A percentile compares a stretch with the other conserved stretches of the same genome.
These are phyloP conservation scores for Linderniella brevidens DNA, from an alignment of 257 asterid species.

Conservation along the genomic window DNA sequence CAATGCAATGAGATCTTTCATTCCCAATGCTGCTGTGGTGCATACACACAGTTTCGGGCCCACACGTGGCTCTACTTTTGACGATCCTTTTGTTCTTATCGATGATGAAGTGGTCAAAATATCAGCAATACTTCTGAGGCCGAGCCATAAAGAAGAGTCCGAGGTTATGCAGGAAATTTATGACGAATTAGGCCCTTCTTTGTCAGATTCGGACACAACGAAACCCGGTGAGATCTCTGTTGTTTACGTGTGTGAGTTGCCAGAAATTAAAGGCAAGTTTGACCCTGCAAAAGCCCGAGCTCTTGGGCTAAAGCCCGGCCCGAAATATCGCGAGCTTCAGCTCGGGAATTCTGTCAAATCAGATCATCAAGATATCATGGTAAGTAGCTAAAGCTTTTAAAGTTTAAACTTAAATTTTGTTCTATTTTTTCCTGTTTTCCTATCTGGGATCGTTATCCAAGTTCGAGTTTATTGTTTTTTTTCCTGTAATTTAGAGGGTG, in stretches of 20 bases:
- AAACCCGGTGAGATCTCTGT: constrained; percentile 79
- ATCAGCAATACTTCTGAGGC: constrained; percentile 66
- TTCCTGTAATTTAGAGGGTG: too few relatives aligned
- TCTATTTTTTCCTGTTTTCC: too few relatives aligned
- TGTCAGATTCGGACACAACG: constrained; percentile 10
- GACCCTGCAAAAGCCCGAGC: constrained; percentile 61
- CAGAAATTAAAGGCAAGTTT: constrained; percentile 86
- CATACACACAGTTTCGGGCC: constrained; percentile 77
- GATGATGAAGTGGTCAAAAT: constrained; percentile 82
- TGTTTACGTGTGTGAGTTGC: constrained; percentile 66
- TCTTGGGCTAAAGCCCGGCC: constrained; percentile 82
- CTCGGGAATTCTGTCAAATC: constrained; percentile 73
- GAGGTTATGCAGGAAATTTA: constrained; percentile 9
- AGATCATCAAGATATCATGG: constrained; percentile 58
- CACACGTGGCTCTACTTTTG: constrained; percentile 18
- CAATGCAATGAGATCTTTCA: constrained; percentile 79
- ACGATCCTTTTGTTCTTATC: constrained; percentile 47
- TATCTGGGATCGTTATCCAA: too few relatives aligned
- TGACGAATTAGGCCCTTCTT: constrained; percentile 11
- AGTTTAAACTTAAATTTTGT: too few relatives aligned
- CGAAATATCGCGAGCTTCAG: constrained; percentile 74
- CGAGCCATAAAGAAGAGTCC: constrained; percentile 21
- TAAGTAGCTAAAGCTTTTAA: constrained; percentile 12
- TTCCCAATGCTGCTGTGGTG: constrained; percentile 88
- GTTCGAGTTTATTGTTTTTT: too few relatives aligned